Conservation (phyloP, 805 yeast species). For the Candida easanensis region DNA sequence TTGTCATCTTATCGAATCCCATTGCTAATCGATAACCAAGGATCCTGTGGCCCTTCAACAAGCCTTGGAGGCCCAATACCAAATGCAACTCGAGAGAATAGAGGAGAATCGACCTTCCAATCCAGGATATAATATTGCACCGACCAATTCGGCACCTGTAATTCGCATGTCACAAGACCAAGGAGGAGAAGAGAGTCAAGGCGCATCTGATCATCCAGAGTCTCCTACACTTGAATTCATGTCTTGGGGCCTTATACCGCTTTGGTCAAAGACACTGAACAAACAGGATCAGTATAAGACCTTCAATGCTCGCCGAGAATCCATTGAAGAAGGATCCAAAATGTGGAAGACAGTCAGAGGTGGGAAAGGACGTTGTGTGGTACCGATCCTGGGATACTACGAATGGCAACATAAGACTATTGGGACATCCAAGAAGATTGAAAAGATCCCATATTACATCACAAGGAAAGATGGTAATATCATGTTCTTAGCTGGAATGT, state of each 20-base stretch:
- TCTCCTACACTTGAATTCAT: slow-evolving; percentile 43
- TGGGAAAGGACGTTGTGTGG: slow-evolving; percentile 58
- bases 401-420: slow-evolving; percentile 58
- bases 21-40: no score
- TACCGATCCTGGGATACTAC: slow-evolving; percentile 80
- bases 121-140: slow-evolving; percentile 58
- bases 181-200: no score
- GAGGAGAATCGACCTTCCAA: slow-evolving; percentile 22
- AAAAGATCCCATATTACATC: slow-evolving; percentile 65
- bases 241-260: slow-evolving; percentile 82
- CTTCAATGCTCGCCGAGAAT: slow-evolving; percentile 75
- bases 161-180: slow-evolving; percentile 10
- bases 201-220: not conserved
- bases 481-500: slow-evolving; percentile 66
- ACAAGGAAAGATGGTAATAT: slow-evolving; percentile 49
- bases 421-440: slow-evolving; percentile 30
- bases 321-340: slow-evolving; percentile 42
- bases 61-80: slow-evolving; percentile 12
- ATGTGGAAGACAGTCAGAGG: slow-evolving; percentile 55
- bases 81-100: slow-evolving; percentile 5
- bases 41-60: slow-evolving; percentile 13
- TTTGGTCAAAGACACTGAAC: slow-evolving; percentile 48
- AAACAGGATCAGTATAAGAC: slow-evolving; percentile 41
- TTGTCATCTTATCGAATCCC: no score
- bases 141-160: slow-evolving; percentile 51